Percentiles rank a stretch among this genome's conserved stretches.
phyloP scores from a whole-genome alignment of 305 asterid species.

The Petunia hybrid region DNA sequence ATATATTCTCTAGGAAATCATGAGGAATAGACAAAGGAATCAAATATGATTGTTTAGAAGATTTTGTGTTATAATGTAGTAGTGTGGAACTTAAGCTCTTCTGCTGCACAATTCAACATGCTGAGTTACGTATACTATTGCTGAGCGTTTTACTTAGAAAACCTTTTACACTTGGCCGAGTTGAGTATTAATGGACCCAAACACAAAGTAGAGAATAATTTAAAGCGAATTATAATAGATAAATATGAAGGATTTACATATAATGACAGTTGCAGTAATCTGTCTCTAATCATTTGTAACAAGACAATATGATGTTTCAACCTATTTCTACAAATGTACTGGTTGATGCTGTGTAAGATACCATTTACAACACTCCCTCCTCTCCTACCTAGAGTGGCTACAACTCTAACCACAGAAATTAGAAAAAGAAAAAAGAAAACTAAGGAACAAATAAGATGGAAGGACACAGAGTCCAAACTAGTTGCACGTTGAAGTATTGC shows the following conservation, averaged over 20 bases:
- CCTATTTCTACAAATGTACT: background rate
- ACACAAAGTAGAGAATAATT: background rate
- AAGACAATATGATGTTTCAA: background rate
- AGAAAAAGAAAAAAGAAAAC: background rate
- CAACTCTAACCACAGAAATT: background rate
- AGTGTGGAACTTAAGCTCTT: background rate
- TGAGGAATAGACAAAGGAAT: background rate
- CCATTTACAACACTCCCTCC: conserved; percentile 13
- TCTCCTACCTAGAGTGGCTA: background rate
- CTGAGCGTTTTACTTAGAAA: background rate
- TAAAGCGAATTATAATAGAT: background rate
- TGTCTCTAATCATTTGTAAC: conserved; percentile 5
- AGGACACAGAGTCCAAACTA: background rate
- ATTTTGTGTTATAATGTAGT: background rate
- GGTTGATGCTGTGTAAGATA: conserved; percentile 12
- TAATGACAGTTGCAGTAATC: background rate
- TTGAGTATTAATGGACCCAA: background rate
- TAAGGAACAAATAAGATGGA: background rate
- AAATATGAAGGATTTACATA: background rate
- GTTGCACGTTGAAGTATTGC: background rate
- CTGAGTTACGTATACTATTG: background rate
- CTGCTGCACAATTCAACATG: background rate
- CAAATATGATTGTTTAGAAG: conserved; percentile 14
- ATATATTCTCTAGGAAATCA: conserved; percentile 7
- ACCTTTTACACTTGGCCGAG: background rate